Conservation (phyloP, 306 rosid species). For the Prunus mongolica region DNA sequence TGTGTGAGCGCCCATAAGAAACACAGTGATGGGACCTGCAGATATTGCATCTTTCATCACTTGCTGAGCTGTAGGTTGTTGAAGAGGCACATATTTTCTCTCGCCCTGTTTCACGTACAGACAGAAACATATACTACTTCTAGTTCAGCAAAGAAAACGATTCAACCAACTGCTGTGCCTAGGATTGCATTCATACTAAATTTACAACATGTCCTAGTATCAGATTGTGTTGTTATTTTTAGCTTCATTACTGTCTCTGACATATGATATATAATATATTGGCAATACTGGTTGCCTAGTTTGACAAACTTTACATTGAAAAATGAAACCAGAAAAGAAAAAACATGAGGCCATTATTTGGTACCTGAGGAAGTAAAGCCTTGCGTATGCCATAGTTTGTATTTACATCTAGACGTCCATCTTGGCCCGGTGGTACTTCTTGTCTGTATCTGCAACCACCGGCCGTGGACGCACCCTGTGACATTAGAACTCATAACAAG, state of each 20-base stretch:
- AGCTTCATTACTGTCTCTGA: background rate
- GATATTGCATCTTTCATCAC: conserved; percentile 56
- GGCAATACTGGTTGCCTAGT: background rate
- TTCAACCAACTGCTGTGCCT: background rate
- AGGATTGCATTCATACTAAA: background rate
- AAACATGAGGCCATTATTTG: background rate
- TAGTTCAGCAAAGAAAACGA: background rate
- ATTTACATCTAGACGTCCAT: conserved; percentile 48
- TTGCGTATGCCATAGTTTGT: conserved; percentile 49
- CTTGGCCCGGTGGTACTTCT: conserved; percentile 42
- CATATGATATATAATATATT: background rate
- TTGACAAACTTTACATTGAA: background rate
- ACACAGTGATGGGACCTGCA: conserved; percentile 40
- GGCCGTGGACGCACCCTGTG: conserved; percentile 48
- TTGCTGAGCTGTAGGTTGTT: conserved; percentile 51
- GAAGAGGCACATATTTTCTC: conserved; percentile 47
- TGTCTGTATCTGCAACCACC: conserved; percentile 70
- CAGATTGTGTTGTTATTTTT: background rate
- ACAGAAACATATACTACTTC: background rate
- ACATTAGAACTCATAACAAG: background rate
- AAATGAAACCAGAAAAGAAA: background rate
- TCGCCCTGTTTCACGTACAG: conserved; percentile 30
- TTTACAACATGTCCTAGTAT: background rate
- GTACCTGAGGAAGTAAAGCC: conserved; percentile 67
- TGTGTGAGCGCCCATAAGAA: conserved; percentile 50